Percentiles rank a stretch among this genome's conserved stretches.
Evolutionary conservation across 306 rosid species (phyloP).

Genomic region (Calophaca sinica): DNA sequence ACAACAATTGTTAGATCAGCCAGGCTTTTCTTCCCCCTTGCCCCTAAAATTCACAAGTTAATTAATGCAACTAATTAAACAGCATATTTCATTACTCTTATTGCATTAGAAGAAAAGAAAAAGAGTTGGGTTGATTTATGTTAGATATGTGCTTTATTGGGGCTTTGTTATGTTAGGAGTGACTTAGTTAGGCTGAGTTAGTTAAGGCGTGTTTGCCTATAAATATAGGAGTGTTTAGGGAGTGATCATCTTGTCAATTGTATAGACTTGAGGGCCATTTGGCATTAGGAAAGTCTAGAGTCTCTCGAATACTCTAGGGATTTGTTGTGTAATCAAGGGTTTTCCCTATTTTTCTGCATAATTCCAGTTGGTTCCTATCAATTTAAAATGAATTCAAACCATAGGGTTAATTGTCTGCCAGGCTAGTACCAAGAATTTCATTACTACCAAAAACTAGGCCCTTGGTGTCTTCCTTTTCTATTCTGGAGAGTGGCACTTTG

Average conservation of each 20-base stretch:
- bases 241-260: too few species aligned
- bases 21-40: not conserved
- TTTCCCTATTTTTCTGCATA: too few species aligned
- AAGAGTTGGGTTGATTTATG: not conserved
- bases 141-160: too few species aligned
- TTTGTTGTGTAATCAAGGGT: too few species aligned
- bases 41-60: not conserved
- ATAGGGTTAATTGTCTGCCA: not conserved
- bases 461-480: slow-evolving; percentile 17
- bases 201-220: too few species aligned
- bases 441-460: not conserved
- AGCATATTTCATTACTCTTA: slow-evolving; percentile 11
- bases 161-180: too few species aligned
- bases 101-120: slow-evolving; percentile 4
- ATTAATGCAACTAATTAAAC: slow-evolving; percentile 22
- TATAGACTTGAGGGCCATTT: too few species aligned
- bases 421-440: not conserved
- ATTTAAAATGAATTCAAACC: not conserved
- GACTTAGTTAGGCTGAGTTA: too few species aligned
- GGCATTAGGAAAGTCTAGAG: too few species aligned
- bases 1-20: slow-evolving; percentile 18
- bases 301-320: too few species aligned
- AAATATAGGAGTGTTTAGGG: too few species aligned
- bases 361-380: too few species aligned
- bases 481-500: not conserved